Conservation (phyloP, 768 basidiomycete species). For the Leccinum incarnatum region DNA sequence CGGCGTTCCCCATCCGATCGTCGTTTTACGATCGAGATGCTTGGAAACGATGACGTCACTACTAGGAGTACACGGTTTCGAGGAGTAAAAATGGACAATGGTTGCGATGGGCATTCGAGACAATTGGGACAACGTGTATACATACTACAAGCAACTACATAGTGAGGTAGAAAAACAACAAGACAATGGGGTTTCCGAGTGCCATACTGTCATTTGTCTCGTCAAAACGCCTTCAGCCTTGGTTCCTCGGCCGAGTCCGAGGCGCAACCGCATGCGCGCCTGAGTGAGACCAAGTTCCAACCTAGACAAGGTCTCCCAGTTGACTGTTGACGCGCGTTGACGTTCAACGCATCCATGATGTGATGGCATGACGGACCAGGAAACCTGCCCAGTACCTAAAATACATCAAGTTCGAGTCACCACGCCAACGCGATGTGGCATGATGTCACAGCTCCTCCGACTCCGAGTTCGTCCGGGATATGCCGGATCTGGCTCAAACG, state of each 20-base stretch:
- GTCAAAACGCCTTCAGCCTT: neutral
- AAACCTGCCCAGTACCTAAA: neutral
- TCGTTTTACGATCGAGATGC: too few species aligned
- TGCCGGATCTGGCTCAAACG: neutral
- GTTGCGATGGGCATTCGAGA: too few species aligned
- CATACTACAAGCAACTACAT: too few species aligned
- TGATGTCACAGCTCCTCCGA: neutral
- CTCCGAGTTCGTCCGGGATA: neutral
- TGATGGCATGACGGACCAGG: neutral
- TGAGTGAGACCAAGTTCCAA: neutral
- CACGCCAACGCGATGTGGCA: neutral
- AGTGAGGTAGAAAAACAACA: too few species aligned
- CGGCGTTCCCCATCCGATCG: too few species aligned
- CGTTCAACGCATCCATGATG: neutral
- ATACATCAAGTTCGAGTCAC: neutral
- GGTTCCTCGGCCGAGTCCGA: neutral
- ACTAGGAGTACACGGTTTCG: too few species aligned
- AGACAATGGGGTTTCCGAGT: too few species aligned
- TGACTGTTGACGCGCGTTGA: neutral
- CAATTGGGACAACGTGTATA: too few species aligned
- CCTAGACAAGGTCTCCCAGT: neutral
- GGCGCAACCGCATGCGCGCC: neutral
- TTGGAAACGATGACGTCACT: too few species aligned
- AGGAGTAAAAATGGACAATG: too few species aligned
- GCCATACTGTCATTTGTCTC: too few species aligned